phyloP scores from a whole-genome alignment of 208 protist species.

The Balamuthia mandrillaris region DNA sequence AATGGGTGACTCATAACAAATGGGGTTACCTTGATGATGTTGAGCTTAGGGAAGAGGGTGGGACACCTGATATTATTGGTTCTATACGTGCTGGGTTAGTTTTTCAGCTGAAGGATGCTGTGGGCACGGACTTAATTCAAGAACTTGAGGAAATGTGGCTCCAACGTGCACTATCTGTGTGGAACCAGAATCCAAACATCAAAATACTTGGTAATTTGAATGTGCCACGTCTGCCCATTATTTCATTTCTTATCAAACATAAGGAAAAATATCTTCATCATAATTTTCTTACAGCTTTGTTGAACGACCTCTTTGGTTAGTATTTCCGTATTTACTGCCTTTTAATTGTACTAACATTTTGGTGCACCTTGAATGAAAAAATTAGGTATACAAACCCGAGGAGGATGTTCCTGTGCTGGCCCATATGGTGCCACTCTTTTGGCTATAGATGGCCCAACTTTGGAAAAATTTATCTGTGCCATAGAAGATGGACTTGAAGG shows the following conservation, averaged over 20 bases:
- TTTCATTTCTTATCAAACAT: not conserved
- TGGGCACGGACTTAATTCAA: conserved; percentile 10
- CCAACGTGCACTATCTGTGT: not conserved
- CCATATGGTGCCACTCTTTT: conserved; percentile 73
- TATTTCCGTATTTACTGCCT: too few species aligned
- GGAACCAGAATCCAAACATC: not conserved
- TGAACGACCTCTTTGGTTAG: conserved; percentile 87
- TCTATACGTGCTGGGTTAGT: conserved; percentile 66
- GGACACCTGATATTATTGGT: conserved; percentile 76
- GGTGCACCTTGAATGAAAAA: too few species aligned
- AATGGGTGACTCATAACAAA: conserved; percentile 55
- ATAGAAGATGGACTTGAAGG: not conserved
- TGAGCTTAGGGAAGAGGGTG: conserved; percentile 74
- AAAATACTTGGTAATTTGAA: not conserved
- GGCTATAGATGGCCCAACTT: conserved; percentile 44
- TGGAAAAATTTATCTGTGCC: not conserved
- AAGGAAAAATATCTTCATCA: conserved; percentile 69
- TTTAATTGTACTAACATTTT: too few species aligned
- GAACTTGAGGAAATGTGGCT: not conserved
- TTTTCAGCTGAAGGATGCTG: conserved; percentile 63
- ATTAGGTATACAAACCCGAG: conserved; percentile 68
- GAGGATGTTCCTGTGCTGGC: conserved; percentile 79
- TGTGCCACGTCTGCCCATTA: not conserved
- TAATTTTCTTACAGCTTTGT: conserved; percentile 72
- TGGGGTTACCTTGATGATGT: conserved; percentile 67